phyloP scores from a whole-genome alignment of 2,329 filamentous ascomycete genomes.

The Aspergillus fumigatiaffinis region DNA sequence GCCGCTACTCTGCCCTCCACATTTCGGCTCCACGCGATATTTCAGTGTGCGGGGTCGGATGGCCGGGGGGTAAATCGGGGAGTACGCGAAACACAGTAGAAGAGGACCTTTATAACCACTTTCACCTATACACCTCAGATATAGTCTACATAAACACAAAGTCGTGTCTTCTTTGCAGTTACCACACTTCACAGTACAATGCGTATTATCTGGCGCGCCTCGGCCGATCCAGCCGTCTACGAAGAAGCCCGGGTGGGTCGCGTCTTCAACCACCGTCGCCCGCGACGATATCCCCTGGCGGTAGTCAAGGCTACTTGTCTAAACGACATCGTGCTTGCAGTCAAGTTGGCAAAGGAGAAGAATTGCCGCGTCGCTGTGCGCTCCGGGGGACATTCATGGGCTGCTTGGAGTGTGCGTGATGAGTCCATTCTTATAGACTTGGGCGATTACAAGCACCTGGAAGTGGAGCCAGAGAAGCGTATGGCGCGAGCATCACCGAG shows the following conservation, averaged over 20 bases:
- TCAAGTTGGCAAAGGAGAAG: slow-evolving; percentile 31
- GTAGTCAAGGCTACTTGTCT: slow-evolving; percentile 35
- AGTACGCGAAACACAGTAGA: too few species aligned
- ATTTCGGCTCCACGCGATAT: too few species aligned
- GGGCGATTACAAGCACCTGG: background rate
- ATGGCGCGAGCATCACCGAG: too few species aligned
- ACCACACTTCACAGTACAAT: too few species aligned
- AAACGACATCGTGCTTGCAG: slow-evolving; percentile 32
- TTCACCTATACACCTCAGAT: too few species aligned
- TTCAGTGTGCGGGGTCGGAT: too few species aligned
- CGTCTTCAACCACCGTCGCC: slow-evolving; percentile 41
- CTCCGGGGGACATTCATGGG: slow-evolving; percentile 46
- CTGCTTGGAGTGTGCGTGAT: slow-evolving; percentile 31
- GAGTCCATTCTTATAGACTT: background rate
- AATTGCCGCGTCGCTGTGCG: slow-evolving; percentile 40
- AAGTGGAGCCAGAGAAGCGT: too few species aligned
- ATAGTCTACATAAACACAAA: too few species aligned
- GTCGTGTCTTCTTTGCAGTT: too few species aligned
- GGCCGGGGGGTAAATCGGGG: too few species aligned
- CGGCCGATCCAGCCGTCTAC: slow-evolving; percentile 15
- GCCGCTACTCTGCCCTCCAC: too few species aligned
- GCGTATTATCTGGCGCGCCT: slow-evolving; percentile 3
- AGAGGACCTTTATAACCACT: too few species aligned
- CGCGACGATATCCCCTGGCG: slow-evolving; percentile 36
- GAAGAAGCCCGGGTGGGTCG: slow-evolving; percentile 33